These are phyloP conservation scores for Beauveria medogensis DNA, from an alignment of 2,329 filamentous ascomycete genomes.

Conservation along the genomic window DNA sequence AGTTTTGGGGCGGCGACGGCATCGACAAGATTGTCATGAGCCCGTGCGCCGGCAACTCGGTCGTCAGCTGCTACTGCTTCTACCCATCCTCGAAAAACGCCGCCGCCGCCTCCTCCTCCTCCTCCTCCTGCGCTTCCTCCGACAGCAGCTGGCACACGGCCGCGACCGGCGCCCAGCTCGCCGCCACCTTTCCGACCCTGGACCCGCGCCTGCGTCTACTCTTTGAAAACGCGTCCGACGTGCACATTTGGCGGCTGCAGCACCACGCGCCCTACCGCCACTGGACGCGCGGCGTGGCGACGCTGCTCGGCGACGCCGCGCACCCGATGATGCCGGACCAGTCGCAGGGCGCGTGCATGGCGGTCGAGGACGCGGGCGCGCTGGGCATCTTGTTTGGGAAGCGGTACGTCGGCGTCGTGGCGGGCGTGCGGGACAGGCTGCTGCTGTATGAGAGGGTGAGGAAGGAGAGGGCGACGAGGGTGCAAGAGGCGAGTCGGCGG, in stretches of 20 bases:
- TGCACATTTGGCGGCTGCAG: constrained; percentile 51
- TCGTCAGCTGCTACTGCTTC: constrained; percentile 60
- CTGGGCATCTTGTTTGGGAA: constrained; percentile 49
- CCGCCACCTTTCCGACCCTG: constrained; percentile 48
- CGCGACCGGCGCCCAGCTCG: constrained; percentile 43
- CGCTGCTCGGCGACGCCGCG: constrained; percentile 54
- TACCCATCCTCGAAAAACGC: constrained; percentile 51
- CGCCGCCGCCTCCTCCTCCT: constrained; percentile 28
- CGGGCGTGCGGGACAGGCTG: constrained; percentile 33
- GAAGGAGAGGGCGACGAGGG: constrained; percentile 38
- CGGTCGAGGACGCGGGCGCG: constrained; percentile 54
- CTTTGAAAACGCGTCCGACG: constrained; percentile 45
- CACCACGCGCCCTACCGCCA: constrained; percentile 41
- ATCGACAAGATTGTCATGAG: constrained; percentile 57
- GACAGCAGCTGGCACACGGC: constrained; percentile 47
- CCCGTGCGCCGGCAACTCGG: constrained; percentile 51
- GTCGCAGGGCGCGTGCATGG: constrained; percentile 58
- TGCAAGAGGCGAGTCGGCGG: constrained; percentile 42
- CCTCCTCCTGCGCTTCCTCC: constrained; percentile 14
- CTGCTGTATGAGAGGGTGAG: constrained; percentile 40
- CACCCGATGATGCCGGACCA: constrained; percentile 63
- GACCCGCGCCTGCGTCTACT: constrained; percentile 46
- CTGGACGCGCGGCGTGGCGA: constrained; percentile 37
- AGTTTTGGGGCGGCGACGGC: constrained; percentile 59
- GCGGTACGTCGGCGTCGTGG: constrained; percentile 24